These are phyloP conservation scores for Claviceps sp. DNA, from an alignment of 2,329 filamentous ascomycete genomes.

Conservation along the genomic window DNA sequence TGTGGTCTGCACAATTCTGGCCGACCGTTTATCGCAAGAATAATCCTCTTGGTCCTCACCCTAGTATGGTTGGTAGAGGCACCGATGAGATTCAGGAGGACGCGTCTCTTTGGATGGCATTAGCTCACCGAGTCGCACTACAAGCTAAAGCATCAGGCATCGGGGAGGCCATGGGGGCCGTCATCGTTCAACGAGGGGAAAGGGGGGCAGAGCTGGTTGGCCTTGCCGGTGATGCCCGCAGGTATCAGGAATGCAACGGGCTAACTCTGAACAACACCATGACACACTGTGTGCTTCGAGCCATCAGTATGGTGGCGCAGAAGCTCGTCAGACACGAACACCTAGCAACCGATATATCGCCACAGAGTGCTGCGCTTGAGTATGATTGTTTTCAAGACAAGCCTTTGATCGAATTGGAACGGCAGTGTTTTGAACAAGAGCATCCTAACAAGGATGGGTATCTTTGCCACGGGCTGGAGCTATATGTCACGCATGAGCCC, in stretches of 20 bases:
- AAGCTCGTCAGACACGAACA: constrained; percentile 46
- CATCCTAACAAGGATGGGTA: constrained; percentile 68
- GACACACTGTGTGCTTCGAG: constrained; percentile 65
- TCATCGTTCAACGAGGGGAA: constrained; percentile 54
- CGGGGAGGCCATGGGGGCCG: constrained; percentile 60
- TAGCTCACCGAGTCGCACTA: constrained; percentile 51
- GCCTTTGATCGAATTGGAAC: constrained; percentile 56
- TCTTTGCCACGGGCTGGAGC: constrained; percentile 82
- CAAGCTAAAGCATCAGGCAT: constrained; percentile 43
- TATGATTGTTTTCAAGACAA: constrained; percentile 55
- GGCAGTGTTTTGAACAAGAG: constrained; percentile 46
- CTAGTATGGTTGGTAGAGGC: constrained; percentile 56
- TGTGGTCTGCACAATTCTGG: constrained; percentile 70
- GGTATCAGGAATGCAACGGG: constrained; percentile 38
- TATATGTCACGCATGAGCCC: constrained; percentile 91
- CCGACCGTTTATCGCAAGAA: constrained; percentile 77
- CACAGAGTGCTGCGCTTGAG: constrained; percentile 28
- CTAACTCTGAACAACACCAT: constrained; percentile 54
- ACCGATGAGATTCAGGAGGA: constrained; percentile 55
- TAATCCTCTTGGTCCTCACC: constrained; percentile 75
- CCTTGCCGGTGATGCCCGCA: constrained; percentile 64
- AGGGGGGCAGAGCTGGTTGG: constrained; percentile 47
- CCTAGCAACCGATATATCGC: constrained; percentile 21
- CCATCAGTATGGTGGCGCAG: constrained; percentile 70
- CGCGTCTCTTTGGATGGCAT: constrained; percentile 50